These are phyloP conservation scores for Plasmodium billcollinsi DNA, from an alignment of 169 alveolate species.

Conservation along the genomic window DNA sequence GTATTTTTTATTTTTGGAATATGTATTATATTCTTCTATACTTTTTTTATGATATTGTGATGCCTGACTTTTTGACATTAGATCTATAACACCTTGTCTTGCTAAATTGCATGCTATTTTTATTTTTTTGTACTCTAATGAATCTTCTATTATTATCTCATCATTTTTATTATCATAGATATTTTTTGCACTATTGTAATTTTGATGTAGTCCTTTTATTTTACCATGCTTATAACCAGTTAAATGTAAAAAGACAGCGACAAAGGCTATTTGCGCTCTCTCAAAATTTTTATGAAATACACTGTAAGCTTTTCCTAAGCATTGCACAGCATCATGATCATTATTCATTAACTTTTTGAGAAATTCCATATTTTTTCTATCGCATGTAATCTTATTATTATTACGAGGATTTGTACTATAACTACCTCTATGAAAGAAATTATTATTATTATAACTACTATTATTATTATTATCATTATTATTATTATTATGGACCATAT, in stretches of 20 bases:
- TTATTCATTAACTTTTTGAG: conserved; percentile 38
- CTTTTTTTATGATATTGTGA: conserved; percentile 22
- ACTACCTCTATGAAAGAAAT: too few species aligned
- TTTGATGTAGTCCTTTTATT: neutral
- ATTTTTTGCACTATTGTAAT: neutral
- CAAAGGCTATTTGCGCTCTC: conserved; percentile 71
- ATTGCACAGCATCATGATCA: conserved; percentile 60
- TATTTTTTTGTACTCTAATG: conserved; percentile 63
- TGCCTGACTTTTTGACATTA: conserved; percentile 72
- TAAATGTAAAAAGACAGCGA: conserved; percentile 71
- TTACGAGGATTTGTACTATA: neutral
- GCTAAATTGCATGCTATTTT: conserved; percentile 73
- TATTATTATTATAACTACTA: too few species aligned
- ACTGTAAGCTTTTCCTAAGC: conserved; percentile 43
- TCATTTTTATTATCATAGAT: conserved; percentile 2
- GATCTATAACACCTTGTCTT: conserved; percentile 76
- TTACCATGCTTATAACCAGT: conserved; percentile 58
- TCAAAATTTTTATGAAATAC: conserved; percentile 75
- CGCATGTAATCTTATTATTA: neutral
- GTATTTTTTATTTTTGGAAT: conserved; percentile 9
- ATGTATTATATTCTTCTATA: conserved; percentile 22
- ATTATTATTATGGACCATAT: neutral
- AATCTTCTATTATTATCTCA: conserved; percentile 14
- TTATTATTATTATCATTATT: too few species aligned
- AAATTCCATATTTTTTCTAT: conserved; percentile 43